Evolutionary conservation across 208 protist genomes (phyloP), one percentile per base, ranked within the genome.

Genomic region (Trypanosoma scelopori): DNA sequence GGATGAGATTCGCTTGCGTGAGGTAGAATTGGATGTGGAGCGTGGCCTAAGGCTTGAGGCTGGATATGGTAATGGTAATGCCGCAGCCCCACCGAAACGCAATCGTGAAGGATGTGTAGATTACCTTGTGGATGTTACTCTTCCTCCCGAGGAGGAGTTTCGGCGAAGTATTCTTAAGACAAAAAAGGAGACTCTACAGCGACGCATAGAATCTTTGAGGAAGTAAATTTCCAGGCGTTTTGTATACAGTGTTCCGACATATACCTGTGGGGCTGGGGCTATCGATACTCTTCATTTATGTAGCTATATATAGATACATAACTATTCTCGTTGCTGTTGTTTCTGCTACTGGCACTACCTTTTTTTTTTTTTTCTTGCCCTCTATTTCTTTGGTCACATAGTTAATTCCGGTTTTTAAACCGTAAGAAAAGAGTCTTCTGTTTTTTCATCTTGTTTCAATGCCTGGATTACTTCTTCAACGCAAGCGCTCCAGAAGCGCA

Each of bases 121-220:
- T 35, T 71, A 62, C 39, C 30, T 63, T 71, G 73, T 72, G 15
- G 68, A 78, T 50, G 35, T 89, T 4, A 37, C 37, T 25, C 42
- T 89, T 37, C 86, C 82, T 30, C 67, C 68, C 25, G 86, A 92
- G 61, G 71, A 80, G 6, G 43, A 82, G 5, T 85, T 84, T 28
- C 42, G 23, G 6, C 12, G 22, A 41, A 48, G 52, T n/a, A n/a
- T 51, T 61, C 15, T 71, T 45, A 56, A 71, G 25, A 18, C 32
- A 39, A 82, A 75, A 66, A 70, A 61, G 16, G 20, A 74, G 12
- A 39, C 75, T 12, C 45, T 89, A 18, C 42, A 75, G 25, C 64
- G 74, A 43, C 52, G 74, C 18, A 84, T 87, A 50, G 65, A 74
- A 52, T 39, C 23, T 39, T 55, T 91, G 28, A 74, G 81, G 18